These are phyloP conservation scores for Myriosclerotinia curreyana DNA, from an alignment of 2,329 filamentous ascomycete genomes.

Conservation along the genomic window DNA sequence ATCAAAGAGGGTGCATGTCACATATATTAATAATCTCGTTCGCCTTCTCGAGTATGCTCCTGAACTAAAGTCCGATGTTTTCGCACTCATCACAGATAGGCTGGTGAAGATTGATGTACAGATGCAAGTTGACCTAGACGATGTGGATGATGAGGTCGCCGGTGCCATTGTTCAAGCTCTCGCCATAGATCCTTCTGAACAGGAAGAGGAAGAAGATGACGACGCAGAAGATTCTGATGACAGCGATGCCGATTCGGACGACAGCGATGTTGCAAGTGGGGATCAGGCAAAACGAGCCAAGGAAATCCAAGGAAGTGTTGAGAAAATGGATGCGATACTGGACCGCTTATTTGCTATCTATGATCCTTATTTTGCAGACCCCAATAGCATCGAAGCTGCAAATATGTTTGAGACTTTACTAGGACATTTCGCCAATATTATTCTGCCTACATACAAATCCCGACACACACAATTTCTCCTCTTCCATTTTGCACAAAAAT, in stretches of 20 bases:
- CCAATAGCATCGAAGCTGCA: conserved; percentile 65
- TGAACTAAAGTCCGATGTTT: conserved; percentile 73
- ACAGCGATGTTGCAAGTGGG: conserved; percentile 67
- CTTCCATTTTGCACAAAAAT: conserved; percentile 89
- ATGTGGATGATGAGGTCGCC: conserved; percentile 84
- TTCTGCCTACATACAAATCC: conserved; percentile 86
- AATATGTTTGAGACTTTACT: conserved; percentile 76
- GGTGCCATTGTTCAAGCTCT: conserved; percentile 64
- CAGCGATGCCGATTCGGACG: conserved; percentile 68
- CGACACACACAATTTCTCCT: conserved; percentile 93
- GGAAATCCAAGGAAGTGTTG: conserved; percentile 74
- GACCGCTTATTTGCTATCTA: conserved; percentile 86
- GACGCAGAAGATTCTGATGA: conserved; percentile 50
- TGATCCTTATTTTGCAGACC: conserved; percentile 65
- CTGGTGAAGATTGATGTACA: conserved; percentile 94
- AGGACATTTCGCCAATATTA: conserved; percentile 80
- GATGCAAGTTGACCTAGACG: conserved; percentile 89
- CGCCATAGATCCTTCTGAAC: conserved; percentile 41
- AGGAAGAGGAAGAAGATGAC: conserved; percentile 54
- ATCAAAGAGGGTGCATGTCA: conserved; percentile 72
- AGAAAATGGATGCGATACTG: conserved; percentile 88
- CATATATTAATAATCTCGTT: conserved; percentile 85
- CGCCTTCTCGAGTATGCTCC: conserved; percentile 74
- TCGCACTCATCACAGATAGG: conserved; percentile 79
- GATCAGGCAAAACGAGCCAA: conserved; percentile 63